Percentiles rank a stretch among this genome's conserved stretches.
These are phyloP conservation scores for Penicillium daleae DNA, from an alignment of 495 filamentous ascomycete species.

Conservation along the genomic window DNA sequence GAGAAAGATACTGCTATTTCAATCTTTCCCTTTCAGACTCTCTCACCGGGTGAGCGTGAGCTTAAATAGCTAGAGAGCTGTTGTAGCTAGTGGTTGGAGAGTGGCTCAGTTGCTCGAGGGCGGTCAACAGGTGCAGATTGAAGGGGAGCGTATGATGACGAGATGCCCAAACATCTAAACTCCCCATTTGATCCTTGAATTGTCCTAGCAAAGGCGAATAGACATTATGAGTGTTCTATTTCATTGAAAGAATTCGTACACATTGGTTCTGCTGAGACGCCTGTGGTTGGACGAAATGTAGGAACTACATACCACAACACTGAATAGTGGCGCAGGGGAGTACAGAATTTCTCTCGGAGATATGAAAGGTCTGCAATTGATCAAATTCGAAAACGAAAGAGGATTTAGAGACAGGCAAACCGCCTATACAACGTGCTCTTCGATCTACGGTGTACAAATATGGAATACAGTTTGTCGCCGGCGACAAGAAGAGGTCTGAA, in stretches of 20 bases:
- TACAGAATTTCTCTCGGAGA: background rate
- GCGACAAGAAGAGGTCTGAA: conserved; percentile 15
- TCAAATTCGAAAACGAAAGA: background rate
- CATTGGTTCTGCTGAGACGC: too few species aligned
- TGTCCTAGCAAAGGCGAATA: background rate
- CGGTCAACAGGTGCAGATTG: conserved; percentile 2
- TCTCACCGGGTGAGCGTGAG: background rate
- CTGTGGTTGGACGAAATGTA: background rate
- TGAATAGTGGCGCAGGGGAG: too few species aligned
- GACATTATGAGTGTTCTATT: background rate
- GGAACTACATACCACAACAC: background rate
- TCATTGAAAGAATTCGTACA: too few species aligned
- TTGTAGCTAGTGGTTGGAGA: background rate
- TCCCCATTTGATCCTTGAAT: too few species aligned
- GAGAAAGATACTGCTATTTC: background rate
- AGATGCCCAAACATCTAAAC: too few species aligned
- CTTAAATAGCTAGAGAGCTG: background rate
- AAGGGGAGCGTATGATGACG: background rate
- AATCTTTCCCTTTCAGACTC: background rate
- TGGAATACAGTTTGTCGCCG: conserved; percentile 24
- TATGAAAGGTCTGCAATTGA: background rate
- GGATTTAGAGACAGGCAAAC: background rate
- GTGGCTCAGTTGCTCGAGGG: background rate
- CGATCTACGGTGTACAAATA: conserved; percentile 21
- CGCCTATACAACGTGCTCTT: background rate